Base-by-base conservation (phyloP, 139 green algal species). In the Dunaliella primolecta region DNA sequence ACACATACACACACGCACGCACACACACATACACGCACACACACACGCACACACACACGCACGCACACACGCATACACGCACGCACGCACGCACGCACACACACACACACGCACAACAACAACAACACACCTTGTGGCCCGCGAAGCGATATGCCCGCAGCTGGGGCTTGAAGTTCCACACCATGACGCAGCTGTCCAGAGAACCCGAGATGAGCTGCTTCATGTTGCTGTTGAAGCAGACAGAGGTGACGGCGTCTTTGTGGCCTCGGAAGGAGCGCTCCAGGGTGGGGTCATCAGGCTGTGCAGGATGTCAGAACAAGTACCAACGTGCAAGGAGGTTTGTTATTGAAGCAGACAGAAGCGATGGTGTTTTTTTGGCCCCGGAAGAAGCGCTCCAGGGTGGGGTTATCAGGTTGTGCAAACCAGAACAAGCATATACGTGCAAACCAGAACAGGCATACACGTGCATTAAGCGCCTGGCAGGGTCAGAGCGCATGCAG, bases 121-220 rank as follows among this genome's bases (percentile, higher is more conserved):
- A 64, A 64, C 46, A 64, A 15, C 15, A 64, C 46, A 94, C 94
- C 88, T 93, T 96, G 87, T 98, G 95, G 1, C 95, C 95, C 1
- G 91, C 88, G 86, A 97, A 97, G 3, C 93, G 86, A 64, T 93
- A 97, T 0, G 95, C 95, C 0, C 95, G 84, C 78, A 97, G 85
- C 88, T 96, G 92, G 0, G 94, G 93, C 77, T 97, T 97, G 89
- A 98, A 97, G 91, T 98, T 96, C 95, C 95, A 98, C 24, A 98
- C 89, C 95, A 98, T 97, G 31, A 98, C 91, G 32, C 75, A 91
- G 80, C 92, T 89, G 80, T 98, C 95, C 80, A 96, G 34, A 0
- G 88, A 92, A 2, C 92, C 93, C 0, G 93, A 96, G 11, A 98
- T 92, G 27, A 97, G 86, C 89, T 98, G 95, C 84, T 94, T 94